These are phyloP conservation scores for Kwoniella mangroviensis DNA, from an alignment of 768 basidiomycete genomes.

Conservation along the genomic window DNA sequence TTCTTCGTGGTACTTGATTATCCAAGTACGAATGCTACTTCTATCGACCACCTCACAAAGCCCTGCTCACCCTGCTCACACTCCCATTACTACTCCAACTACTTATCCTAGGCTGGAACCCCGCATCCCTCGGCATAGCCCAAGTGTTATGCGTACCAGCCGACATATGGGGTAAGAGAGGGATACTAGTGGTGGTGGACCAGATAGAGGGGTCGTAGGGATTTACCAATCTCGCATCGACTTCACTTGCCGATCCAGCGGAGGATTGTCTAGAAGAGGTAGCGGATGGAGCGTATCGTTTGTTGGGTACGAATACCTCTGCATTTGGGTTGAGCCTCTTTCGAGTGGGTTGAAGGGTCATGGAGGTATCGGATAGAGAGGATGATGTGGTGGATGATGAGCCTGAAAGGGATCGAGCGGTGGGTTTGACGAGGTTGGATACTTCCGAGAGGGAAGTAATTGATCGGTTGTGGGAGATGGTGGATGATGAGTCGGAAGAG, in stretches of 20 bases:
- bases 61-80: slow-evolving; percentile 11
- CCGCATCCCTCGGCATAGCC: slow-evolving; percentile 4
- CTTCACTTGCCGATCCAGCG: neutral
- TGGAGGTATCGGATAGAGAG: slow-evolving; percentile 6
- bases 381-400: slow-evolving; percentile 6
- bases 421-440: slow-evolving; percentile 19
- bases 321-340: slow-evolving; percentile 15
- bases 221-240: neutral
- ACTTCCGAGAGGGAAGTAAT: slow-evolving; percentile 20
- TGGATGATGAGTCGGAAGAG: slow-evolving; percentile 7
- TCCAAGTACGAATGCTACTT: neutral
- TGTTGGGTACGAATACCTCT: slow-evolving; percentile 9
- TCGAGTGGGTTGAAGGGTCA: neutral
- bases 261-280: neutral
- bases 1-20: neutral
- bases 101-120: slow-evolving; percentile 6
- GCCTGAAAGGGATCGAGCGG: slow-evolving; percentile 11
- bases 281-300: neutral
- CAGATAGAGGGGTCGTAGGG: slow-evolving; percentile 16
- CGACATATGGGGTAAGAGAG: slow-evolving; percentile 13
- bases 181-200: slow-evolving; percentile 16
- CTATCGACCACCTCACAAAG: neutral
- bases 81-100: slow-evolving; percentile 3
- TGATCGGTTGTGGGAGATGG: slow-evolving; percentile 15
- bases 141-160: neutral